Evolutionary conservation across 1,284 basidiomycete species (phyloP), one percentile per base, ranked within the genome.

Genomic region (Sporisorium sorghi): DNA sequence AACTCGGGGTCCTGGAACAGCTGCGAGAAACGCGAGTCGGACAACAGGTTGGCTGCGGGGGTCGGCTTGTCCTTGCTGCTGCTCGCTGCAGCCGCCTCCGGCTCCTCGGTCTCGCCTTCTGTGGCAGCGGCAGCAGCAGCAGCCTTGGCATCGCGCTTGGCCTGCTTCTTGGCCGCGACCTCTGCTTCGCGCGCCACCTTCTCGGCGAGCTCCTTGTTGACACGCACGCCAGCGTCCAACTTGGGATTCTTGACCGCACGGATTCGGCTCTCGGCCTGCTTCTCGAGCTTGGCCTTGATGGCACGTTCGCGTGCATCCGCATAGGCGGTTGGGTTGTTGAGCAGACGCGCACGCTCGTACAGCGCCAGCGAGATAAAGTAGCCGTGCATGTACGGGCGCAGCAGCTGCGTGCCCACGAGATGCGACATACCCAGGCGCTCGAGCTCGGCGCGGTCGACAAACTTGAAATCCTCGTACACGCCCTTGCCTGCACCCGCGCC

Each of bases 311-410:
- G 91, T 84, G 97, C 91, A 83, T 99, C 97, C 52, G 90, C 91
- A 83, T 98, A 98, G 5, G 91, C 93, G 83, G 94, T 96, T 0
- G 97, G 97, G 86, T 99, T 97, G 68, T 93, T 91, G 77, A 99
- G 94, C 78, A 97, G 89, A 35, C 95, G 90, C 1, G 97, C 97
- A 54, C 94, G 92, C 79, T 97, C 93, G 88, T 99, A 99, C 8
- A 98, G 89, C 81, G 93, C 92, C 85, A 99, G 90, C 11, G 94
- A 92, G 76, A 99, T 86, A 87, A 99, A 99, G 89, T 95, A 98
- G 51, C 97, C 97, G 86, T 99, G 97, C 96, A 99, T 98, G 87
- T 99, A 99, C 1, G 97, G 96, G 85, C 96, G 95, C 87, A 99
- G 91, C 15, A 93, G 90, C 12, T 94, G 90, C 1, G 94, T 97